phyloP scores from a whole-genome alignment of 2,329 filamentous ascomycete species.

The Septoria linicola region DNA sequence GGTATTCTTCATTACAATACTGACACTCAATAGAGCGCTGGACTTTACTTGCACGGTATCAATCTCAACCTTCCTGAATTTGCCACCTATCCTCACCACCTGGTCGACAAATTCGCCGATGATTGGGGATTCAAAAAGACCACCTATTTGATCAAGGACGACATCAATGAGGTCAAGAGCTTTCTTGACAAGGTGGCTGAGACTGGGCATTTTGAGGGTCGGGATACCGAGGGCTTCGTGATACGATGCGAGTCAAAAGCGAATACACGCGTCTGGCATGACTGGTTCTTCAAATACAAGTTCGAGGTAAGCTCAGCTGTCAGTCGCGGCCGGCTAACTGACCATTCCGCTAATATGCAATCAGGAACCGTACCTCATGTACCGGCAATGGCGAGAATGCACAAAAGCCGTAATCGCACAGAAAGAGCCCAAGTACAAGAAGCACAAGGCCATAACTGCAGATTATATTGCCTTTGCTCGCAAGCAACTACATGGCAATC shows the following conservation, averaged over 20 bases:
- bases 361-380: slow-evolving; percentile 90
- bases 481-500: slow-evolving; percentile 67
- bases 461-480: slow-evolving; percentile 85
- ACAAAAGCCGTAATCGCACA: slow-evolving; percentile 84
- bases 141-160: slow-evolving; percentile 72
- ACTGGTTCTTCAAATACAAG: slow-evolving; percentile 99
- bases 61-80: slow-evolving; percentile 95
- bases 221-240: slow-evolving; percentile 95
- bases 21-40: slow-evolving; percentile 55
- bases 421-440: slow-evolving; percentile 73
- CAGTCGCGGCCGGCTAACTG: neutral
- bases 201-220: slow-evolving; percentile 83
- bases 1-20: neutral
- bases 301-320: slow-evolving; percentile 60
- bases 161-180: slow-evolving; percentile 68
- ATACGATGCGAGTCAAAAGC: slow-evolving; percentile 74
- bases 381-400: slow-evolving; percentile 96
- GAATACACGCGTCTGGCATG: slow-evolving; percentile 57
- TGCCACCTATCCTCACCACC: slow-evolving; percentile 74
- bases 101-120: slow-evolving; percentile 87
- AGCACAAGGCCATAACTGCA: slow-evolving; percentile 85
- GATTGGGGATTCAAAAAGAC: slow-evolving; percentile 93
- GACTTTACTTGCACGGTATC: slow-evolving; percentile 92
- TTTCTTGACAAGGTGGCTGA: slow-evolving; percentile 86
- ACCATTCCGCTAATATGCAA: neutral